These are phyloP conservation scores for Arthrobotrys sphaeroides DNA, from an alignment of 2,329 filamentous ascomycete genomes.

Conservation along the genomic window DNA sequence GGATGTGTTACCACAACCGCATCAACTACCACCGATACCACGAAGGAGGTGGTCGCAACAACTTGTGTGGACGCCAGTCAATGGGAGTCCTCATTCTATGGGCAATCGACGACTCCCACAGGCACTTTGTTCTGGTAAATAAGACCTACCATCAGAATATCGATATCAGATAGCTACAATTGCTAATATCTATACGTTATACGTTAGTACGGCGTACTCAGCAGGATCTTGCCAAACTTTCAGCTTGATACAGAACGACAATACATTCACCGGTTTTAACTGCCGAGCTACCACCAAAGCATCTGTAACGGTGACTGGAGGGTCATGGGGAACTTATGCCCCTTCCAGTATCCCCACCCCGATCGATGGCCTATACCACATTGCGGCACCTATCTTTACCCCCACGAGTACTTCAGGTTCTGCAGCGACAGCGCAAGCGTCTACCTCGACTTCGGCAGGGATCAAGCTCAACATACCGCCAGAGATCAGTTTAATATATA, in stretches of 20 bases:
- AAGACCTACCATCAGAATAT: neutral
- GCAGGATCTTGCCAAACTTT: neutral
- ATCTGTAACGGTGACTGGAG: neutral
- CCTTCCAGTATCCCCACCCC: neutral
- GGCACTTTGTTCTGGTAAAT: neutral
- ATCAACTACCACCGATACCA: neutral
- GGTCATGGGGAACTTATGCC: neutral
- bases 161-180: too few species aligned
- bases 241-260: neutral
- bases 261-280: conserved; percentile 4
- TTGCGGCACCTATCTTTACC: neutral
- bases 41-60: neutral
- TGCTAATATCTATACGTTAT: too few species aligned
- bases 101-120: neutral
- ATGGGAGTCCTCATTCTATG: neutral
- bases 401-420: neutral
- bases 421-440: neutral
- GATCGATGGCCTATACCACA: neutral
- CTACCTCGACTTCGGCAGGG: too few species aligned
- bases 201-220: neutral
- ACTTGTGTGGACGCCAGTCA: neutral
- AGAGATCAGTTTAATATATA: too few species aligned
- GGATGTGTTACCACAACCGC: neutral
- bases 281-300: neutral
- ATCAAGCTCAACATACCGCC: too few species aligned